These are phyloP conservation scores for Phytophthora aleatoria DNA, from an alignment of 352 stramenopile genomes.

Conservation along the genomic window DNA sequence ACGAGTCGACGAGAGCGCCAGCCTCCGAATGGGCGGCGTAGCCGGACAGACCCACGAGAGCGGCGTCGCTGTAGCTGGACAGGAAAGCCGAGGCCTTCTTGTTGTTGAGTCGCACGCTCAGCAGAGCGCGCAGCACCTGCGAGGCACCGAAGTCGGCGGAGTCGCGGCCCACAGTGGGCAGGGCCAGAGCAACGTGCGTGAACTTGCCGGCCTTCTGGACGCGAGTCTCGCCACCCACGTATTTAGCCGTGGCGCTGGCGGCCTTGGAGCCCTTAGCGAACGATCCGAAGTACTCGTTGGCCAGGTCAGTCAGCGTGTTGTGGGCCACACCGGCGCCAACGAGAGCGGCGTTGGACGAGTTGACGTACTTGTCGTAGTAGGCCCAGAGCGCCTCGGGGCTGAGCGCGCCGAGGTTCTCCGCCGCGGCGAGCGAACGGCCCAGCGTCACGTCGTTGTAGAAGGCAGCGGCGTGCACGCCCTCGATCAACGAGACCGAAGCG, in stretches of 20 bases:
- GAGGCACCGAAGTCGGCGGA: constrained; percentile 53
- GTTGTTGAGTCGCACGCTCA: constrained; percentile 62
- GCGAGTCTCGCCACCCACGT: constrained; percentile 81
- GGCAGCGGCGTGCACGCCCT: constrained; percentile 72
- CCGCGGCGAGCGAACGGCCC: constrained; percentile 50
- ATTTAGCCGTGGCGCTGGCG: constrained; percentile 45
- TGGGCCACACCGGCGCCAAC: constrained; percentile 72
- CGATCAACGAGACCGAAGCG: constrained; percentile 49
- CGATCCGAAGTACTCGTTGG: constrained; percentile 66
- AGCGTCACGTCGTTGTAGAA: constrained; percentile 85
- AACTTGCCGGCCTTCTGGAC: constrained; percentile 65
- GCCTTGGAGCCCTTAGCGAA: constrained; percentile 40
- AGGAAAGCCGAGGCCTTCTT: constrained; percentile 70
- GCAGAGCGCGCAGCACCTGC: constrained; percentile 73
- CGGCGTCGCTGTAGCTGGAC: constrained; percentile 64
- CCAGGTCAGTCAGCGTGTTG: constrained; percentile 59
- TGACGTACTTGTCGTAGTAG: constrained; percentile 79
- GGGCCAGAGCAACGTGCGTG: constrained; percentile 78
- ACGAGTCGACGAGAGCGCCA: constrained; percentile 67
- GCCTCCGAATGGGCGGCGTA: constrained; percentile 58
- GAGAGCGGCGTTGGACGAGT: constrained; percentile 60
- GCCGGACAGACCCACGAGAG: constrained; percentile 66
- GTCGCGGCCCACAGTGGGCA: constrained; percentile 55
- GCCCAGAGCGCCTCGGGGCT: constrained; percentile 49
- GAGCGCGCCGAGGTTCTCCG: constrained; percentile 64